A percentile compares a stretch with the other conserved stretches of the same genome.
phyloP scores from a whole-genome alignment of 306 rosid species.

The Prosopis cineraria region DNA sequence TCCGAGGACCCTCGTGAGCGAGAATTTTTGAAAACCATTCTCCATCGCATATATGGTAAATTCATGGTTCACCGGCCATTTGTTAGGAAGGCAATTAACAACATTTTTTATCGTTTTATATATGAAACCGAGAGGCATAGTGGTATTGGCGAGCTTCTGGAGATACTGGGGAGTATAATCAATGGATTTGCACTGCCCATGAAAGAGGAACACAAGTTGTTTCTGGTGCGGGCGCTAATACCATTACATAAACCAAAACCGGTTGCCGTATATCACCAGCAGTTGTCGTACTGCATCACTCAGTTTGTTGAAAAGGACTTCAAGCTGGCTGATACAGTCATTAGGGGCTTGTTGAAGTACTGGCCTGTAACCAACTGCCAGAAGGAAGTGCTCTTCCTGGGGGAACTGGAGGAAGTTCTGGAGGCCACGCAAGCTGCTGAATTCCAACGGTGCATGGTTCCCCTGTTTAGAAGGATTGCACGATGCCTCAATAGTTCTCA shows the following conservation, averaged over 20 bases:
- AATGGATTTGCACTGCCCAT: constrained; percentile 96
- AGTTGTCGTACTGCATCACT: constrained; percentile 84
- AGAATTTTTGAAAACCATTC: constrained; percentile 86
- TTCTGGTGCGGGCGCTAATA: constrained; percentile 87
- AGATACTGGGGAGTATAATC: constrained; percentile 97
- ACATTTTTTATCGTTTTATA: constrained; percentile 85
- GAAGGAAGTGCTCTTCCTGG: constrained; percentile 93
- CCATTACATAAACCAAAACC: constrained; percentile 97
- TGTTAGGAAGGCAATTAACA: constrained; percentile 88
- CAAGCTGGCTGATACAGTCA: constrained; percentile 87
- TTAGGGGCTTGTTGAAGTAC: constrained; percentile 87
- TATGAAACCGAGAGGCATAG: constrained; percentile 90
- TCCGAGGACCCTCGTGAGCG: constrained; percentile 95
- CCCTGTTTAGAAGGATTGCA: constrained; percentile 85
- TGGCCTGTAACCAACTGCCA: constrained; percentile 94
- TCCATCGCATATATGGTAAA: constrained; percentile 92
- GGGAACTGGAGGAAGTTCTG: constrained; percentile 95
- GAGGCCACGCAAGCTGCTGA: constrained; percentile 94
- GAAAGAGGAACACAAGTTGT: constrained; percentile 97
- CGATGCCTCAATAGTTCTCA: constrained; percentile 90
- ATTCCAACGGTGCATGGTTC: constrained; percentile 94
- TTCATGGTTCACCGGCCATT: constrained; percentile 97
- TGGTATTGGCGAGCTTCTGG: constrained; percentile 93
- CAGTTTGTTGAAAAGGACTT: constrained; percentile 97
- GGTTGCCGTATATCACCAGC: constrained; percentile 73